phyloP scores from a whole-genome alignment of 257 asterid species.

The Solanum sitiens region DNA sequence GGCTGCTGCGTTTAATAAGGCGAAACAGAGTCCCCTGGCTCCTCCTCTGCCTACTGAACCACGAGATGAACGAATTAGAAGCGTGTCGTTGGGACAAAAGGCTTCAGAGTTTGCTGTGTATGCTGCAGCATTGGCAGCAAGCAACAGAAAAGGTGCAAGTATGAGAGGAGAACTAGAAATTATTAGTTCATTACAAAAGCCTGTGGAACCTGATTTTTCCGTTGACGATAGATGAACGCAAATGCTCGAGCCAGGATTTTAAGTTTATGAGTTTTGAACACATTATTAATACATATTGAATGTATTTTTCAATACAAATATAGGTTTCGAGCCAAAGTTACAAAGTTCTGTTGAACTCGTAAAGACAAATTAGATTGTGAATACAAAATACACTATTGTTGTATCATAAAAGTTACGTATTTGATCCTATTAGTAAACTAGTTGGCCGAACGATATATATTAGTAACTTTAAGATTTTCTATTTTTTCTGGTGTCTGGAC shows the following conservation, averaged over 20 bases:
- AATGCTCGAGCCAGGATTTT: neutral
- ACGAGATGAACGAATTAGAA: neutral
- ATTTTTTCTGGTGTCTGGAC: no score
- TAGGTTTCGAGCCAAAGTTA: neutral
- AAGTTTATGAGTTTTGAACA: neutral
- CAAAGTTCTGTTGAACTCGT: neutral
- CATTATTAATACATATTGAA: neutral
- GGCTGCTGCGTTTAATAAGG: conserved; percentile 23
- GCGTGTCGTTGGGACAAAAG: neutral
- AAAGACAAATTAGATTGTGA: neutral
- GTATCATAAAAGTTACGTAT: neutral
- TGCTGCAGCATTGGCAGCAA: neutral
- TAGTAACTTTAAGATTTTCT: neutral
- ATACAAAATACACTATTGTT: neutral
- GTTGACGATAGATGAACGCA: neutral
- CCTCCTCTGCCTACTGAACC: neutral
- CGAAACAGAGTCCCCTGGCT: conserved; percentile 4
- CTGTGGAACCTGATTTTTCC: neutral
- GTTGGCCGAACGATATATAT: neutral
- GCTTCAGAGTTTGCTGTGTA: neutral
- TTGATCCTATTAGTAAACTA: neutral
- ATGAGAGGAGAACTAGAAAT: neutral
- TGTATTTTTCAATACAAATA: neutral
- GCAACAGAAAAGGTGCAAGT: neutral
- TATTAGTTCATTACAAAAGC: neutral